Evolutionary conservation across 129 eudicot species (phyloP).

Genomic region (Logfia minima): DNA sequence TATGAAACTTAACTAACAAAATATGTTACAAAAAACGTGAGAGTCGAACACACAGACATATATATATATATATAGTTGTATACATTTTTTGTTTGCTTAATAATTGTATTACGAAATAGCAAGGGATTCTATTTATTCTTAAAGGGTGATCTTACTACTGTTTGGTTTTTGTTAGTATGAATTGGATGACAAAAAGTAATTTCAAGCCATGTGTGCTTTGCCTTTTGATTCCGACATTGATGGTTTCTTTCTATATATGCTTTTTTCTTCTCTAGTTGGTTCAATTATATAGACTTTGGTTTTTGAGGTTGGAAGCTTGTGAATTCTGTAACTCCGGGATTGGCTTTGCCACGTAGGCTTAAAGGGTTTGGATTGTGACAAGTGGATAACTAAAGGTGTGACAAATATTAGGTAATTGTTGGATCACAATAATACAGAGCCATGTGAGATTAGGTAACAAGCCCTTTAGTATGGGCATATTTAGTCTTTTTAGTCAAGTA

Average conservation of each 20-base stretch:
- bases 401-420: slow-evolving; percentile 1
- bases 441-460: slow-evolving; percentile 14
- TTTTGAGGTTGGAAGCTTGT: slow-evolving; percentile 9
- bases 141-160: neutral
- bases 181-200: neutral
- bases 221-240: slow-evolving; percentile 3
- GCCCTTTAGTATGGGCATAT: too few species aligned
- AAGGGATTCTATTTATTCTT: neutral
- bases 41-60: too few species aligned
- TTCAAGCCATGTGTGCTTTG: neutral
- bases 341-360: neutral
- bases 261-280: neutral
- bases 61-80: too few species aligned
- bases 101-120: neutral
- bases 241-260: neutral
- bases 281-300: neutral
- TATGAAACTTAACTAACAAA: too few species aligned
- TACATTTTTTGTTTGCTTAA: too few species aligned
- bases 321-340: neutral
- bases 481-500: too few species aligned
- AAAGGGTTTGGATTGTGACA: neutral
- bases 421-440: slow-evolving; percentile 1
- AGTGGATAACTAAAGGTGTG: neutral
- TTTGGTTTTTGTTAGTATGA: neutral
- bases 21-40: too few species aligned